Base-by-base conservation (phyloP, 2,329 filamentous ascomycete genomes). In the Calonectria pauciramosa region DNA sequence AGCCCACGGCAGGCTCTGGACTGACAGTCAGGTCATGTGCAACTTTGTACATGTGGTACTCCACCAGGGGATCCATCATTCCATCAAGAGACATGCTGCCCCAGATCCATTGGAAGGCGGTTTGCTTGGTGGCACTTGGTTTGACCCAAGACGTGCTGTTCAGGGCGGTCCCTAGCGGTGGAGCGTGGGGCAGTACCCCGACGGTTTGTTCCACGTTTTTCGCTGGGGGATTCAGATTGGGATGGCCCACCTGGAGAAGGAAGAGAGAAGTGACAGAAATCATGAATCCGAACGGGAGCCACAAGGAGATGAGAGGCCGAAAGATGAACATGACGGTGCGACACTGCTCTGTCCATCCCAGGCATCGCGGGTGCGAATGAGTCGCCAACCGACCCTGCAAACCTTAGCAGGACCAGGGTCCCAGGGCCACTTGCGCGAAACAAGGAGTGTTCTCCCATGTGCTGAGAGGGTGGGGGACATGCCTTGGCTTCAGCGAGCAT, bases 151-250 rank as follows among this genome's bases (percentile, higher is more conserved):
- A 66, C 77, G 79, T 73, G 65, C 77, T 51, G 74, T 74, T 80
- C 76, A 80, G 78, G 79, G 79, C 78, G 79, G 79, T n/a, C 34
- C 79, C 59, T 73, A 69, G 75, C 70, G 52, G 78, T 75, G 76
- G 77, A 75, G 71, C 47, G 30, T 71, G 67, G 71, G 60, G 59
- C 38, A 10, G 36, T 59, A 65, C 36, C 52, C 63, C 68, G 34
- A 71, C 32, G 70, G 51, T 70, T 47, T 66, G 36, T 70, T 59
- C 56, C 71, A 76, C 70, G 77, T 71, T 70, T 71, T 70, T 60
- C 38, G 47, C 56, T 47, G 20, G 68, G 70, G 32, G 70, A 63
- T 47, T 66, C 36, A 59, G 44, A 16, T 16, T 51, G 38, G 56
- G 32, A 54, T 54, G 49, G 56, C 36, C 68, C 54, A 63, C 52